These are phyloP conservation scores for Annona squamosa DNA, from an alignment of 164 flowering plant genomes.

Conservation along the genomic window DNA sequence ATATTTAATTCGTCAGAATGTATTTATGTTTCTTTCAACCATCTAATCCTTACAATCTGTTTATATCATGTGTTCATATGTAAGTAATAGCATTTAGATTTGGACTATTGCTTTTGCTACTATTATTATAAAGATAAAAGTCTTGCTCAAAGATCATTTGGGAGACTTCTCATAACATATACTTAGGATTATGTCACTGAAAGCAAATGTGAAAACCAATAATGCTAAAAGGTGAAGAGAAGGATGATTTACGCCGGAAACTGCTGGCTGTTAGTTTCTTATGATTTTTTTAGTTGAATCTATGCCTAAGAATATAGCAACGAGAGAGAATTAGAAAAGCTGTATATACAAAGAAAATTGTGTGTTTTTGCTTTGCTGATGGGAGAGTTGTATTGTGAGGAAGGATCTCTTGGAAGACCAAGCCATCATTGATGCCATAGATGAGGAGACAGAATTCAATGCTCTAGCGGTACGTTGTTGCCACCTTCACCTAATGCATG, in stretches of 20 bases:
- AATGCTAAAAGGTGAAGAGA: not conserved
- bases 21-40: not conserved
- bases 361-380: no score
- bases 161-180: not conserved
- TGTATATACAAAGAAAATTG: no score
- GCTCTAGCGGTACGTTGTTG: slow-evolving; percentile 71
- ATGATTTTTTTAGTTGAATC: no score
- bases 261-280: no score
- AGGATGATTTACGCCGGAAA: no score
- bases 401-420: slow-evolving; percentile 89
- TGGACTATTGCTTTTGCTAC: not conserved
- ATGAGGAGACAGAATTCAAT: slow-evolving; percentile 96
- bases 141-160: not conserved
- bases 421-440: slow-evolving; percentile 65
- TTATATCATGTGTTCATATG: not conserved
- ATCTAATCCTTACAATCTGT: not conserved
- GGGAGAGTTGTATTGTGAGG: not conserved
- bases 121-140: no score
- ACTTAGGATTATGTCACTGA: not conserved
- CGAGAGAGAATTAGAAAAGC: no score
- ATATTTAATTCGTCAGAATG: not conserved
- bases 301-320: no score
- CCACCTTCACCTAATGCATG: not conserved
- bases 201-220: not conserved
- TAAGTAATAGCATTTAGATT: not conserved